Evolutionary conservation across 352 stramenopile species (phyloP), one percentile per base, ranked within the genome.

Genomic region (Phytophthora colocasiae): DNA sequence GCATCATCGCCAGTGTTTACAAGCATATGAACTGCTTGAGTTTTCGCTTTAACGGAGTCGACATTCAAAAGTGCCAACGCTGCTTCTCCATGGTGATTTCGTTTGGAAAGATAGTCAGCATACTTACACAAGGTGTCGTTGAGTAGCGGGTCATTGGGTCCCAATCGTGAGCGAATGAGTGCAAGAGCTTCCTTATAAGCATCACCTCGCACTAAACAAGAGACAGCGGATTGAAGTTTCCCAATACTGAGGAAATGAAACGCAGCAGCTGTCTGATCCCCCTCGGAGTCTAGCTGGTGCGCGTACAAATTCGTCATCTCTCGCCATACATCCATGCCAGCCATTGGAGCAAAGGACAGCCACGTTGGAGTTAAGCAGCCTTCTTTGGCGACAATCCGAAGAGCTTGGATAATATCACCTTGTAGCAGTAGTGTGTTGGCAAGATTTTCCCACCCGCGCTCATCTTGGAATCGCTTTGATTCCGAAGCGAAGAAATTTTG

Each of bases 281-380:
- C 75, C 8, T 69, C 43, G 1, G 57, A 50, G 12, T 83, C 73
- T 1, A 92, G 63, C 38, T 93, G 86, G 1, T 63, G 64, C 1
- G 86, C 84, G 17, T 91, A 95, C 22, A 92, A 49, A 26, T 76
- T 75, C 2, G 81, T 80, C 45, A 91, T 66, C 40, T 95, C 81
- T 27, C 79, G 71, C 86, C 86, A 95, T 15, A 92, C 73, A 26
- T 90, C 80, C 46, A 87, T 47, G 2, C 87, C 87, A n/a, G 78
- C 85, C 80, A 91, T 88, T 1, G 87, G 84, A 22, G 87, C 84
- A 24, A 87, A 78, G 1, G 84, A 70, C n/a, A 95, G 66, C 84
- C 84, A 95, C 8, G 65, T 70, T 22, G 75, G 41, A 24, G 58
- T 76, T 11, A 95, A 64, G 22, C 54, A 52, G 34, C 69, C 63